These are phyloP conservation scores for Dothistroma pini DNA, from an alignment of 2,329 filamentous ascomycete species.

Conservation along the genomic window DNA sequence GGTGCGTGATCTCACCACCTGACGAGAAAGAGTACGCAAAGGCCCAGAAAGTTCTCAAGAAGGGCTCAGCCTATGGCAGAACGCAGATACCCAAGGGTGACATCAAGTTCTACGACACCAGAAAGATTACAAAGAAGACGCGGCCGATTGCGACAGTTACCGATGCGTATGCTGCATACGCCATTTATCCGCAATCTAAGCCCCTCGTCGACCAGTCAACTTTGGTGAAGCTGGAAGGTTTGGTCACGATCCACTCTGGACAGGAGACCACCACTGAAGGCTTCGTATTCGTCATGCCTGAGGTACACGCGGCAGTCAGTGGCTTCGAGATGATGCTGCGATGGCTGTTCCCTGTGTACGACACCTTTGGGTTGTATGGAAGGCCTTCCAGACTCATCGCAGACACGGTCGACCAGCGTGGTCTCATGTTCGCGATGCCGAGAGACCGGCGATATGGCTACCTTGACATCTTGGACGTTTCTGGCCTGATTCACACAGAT, in stretches of 20 bases:
- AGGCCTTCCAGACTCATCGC: conserved; percentile 82
- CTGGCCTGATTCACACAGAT: conserved; percentile 70
- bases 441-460: conserved; percentile 85
- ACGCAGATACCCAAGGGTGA: conserved; percentile 72
- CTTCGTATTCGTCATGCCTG: conserved; percentile 97
- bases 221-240: conserved; percentile 87
- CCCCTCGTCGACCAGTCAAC: conserved; percentile 92
- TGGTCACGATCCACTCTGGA: conserved; percentile 76
- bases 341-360: conserved; percentile 90
- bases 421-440: conserved; percentile 98
- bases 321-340: conserved; percentile 95
- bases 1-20: conserved; percentile 90
- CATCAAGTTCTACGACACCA: conserved; percentile 91
- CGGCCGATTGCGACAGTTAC: conserved; percentile 87
- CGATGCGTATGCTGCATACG: conserved; percentile 87
- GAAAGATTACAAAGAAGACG: conserved; percentile 87
- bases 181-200: conserved; percentile 93
- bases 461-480: conserved; percentile 82
- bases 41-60: conserved; percentile 75
- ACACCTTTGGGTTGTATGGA: conserved; percentile 88
- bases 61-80: conserved; percentile 79
- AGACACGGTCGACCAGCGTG: conserved; percentile 79
- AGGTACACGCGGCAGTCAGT: conserved; percentile 82
- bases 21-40: conserved; percentile 90
- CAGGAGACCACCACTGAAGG: conserved; percentile 77